Conservation (phyloP, 306 rosid genomes). For the Trichosanthes cucumerina region DNA sequence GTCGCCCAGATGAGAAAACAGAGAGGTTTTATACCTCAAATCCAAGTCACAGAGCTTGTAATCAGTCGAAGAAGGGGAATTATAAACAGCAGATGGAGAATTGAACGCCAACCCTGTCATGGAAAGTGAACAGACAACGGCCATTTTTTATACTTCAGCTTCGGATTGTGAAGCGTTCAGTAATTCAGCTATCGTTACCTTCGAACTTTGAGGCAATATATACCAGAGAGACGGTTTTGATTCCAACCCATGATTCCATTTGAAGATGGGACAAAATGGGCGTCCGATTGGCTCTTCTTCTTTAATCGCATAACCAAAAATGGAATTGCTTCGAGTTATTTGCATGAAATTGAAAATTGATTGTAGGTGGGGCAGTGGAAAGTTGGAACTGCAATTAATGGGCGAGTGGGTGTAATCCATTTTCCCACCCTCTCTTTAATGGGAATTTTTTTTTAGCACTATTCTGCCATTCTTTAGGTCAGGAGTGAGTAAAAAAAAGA, state of each 20-base stretch:
- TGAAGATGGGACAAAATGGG: constrained; percentile 17
- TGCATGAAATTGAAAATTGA: not conserved
- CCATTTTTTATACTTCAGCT: constrained; percentile 17
- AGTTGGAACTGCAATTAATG: not conserved
- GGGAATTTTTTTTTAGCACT: no score
- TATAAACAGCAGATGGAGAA: constrained; percentile 11
- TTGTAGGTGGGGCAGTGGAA: constrained; percentile 1
- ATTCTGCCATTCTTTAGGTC: no score
- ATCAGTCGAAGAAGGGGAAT: constrained; percentile 12
- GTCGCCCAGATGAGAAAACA: not conserved
- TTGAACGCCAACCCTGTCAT: constrained; percentile 17
- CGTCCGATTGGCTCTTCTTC: not conserved
- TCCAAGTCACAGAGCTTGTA: constrained; percentile 10
- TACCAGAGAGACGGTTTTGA: constrained; percentile 20
- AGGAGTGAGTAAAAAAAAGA: no score
- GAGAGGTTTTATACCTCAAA: not conserved
- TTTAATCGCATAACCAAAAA: not conserved
- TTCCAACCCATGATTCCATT: constrained; percentile 33
- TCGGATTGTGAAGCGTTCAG: not conserved
- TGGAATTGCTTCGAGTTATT: not conserved
- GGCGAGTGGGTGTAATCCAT: not conserved
- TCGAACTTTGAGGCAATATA: not conserved
- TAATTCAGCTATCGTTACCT: not conserved
- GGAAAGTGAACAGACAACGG: constrained; percentile 25
- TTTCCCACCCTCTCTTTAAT: not conserved